Conservation (phyloP, 2,329 filamentous ascomycete genomes). For the Clarireedia paspali region DNA sequence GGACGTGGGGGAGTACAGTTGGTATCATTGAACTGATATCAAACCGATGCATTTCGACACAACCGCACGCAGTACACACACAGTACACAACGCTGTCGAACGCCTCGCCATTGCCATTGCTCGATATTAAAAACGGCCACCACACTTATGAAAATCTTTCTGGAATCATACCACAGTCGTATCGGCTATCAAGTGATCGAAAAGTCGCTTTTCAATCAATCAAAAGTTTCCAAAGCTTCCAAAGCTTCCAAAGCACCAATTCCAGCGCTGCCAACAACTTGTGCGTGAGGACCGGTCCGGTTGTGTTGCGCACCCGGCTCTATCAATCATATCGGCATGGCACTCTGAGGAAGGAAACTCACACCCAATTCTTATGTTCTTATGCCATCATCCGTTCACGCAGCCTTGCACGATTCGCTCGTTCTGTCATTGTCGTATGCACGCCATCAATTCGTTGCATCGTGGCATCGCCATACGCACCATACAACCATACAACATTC, state of each 20-base stretch:
- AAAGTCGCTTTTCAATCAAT: background rate
- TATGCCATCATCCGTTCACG: constrained; percentile 18
- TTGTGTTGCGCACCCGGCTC: background rate
- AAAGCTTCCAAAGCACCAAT: background rate
- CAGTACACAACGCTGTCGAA: background rate
- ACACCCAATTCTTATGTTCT: background rate
- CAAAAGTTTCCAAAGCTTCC: background rate
- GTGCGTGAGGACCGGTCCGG: background rate
- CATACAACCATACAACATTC: background rate
- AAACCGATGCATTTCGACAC: background rate
- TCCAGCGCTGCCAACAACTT: background rate
- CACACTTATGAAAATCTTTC: background rate
- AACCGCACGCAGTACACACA: background rate
- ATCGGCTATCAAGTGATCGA: background rate
- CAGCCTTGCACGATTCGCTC: constrained; percentile 23
- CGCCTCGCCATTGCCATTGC: background rate
- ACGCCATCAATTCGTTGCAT: constrained; percentile 20
- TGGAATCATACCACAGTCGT: background rate
- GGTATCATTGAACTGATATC: background rate
- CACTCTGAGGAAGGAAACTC: background rate
- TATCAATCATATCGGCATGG: background rate
- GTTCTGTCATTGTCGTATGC: constrained; percentile 12
- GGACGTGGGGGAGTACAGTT: background rate
- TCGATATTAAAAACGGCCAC: background rate
- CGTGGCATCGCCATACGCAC: constrained; percentile 19